Base-by-base conservation (phyloP, 176 grass and related monocot species). In the Juncus effusus region DNA sequence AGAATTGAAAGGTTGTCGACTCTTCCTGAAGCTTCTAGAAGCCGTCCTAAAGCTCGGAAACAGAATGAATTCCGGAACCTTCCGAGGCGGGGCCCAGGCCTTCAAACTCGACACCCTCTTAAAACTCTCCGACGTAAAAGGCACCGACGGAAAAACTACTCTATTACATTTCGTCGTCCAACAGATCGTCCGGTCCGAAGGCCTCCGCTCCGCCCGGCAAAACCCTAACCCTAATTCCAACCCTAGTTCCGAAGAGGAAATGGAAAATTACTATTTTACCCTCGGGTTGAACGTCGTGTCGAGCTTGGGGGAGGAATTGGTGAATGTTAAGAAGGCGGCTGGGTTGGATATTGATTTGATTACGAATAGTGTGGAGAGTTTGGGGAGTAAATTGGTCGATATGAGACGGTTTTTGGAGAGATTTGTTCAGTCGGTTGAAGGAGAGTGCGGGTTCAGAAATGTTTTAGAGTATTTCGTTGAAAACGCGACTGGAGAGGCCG, bases 21-120 rank as follows among this genome's bases (percentile, higher is more conserved):
- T 99, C 55, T 99, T 99, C 63, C 56, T 89, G 63, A 99, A 99
- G 75, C 70, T 99, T 66, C 65, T 99, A 63, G 94, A 99, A 82
- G 94, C 88, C 2, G 85, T 93, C 11, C 82, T 99, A 61, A 99
- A 99, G 79, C 86, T 86, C 4, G 88, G 94, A 12, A 93, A 93
- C 61, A 79, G 80, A 9, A 93, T 99, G 80, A 99, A 99, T 74
- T 77, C 79, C 63, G 94, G 88, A 74, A 90, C 94, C 12, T 86
- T 82, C 76, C 89, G 88, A 72, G 85, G 88, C 57, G 85, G 54
- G 61, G 94, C 94, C 64, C 82, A 86, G 60, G 85, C 89, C 52
- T 86, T 99, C 70, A 99, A 88, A 72, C 80, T 99, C 4, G 89
- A 99, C 78, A 99, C 82, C 3, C 81, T 99, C 14, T 75, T 90